Evolutionary conservation across 805 yeast species (phyloP).

Genomic region (Candida takata): DNA sequence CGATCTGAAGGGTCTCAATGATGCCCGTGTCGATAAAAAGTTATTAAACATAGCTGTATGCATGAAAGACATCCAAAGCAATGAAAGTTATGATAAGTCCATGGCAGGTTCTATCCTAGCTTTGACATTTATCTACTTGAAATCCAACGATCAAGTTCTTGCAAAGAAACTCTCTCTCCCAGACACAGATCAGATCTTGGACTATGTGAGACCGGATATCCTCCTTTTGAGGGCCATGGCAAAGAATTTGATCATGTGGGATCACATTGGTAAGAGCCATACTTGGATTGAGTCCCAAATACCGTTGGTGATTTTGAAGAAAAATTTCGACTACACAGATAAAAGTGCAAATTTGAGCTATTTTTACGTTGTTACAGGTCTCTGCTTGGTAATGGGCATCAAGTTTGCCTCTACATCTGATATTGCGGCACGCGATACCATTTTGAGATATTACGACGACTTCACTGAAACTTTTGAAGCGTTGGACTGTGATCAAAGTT

Average conservation of each 20-base stretch:
- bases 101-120: slow-evolving; percentile 74
- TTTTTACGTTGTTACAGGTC: slow-evolving; percentile 66
- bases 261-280: slow-evolving; percentile 10
- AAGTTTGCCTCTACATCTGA: slow-evolving; percentile 68
- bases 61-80: slow-evolving; percentile 56
- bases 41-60: slow-evolving; percentile 52
- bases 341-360: slow-evolving; percentile 42
- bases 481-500: slow-evolving; percentile 25
- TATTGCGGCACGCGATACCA: slow-evolving; percentile 42
- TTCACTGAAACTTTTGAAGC: slow-evolving; percentile 9
- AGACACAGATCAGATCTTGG: slow-evolving; percentile 47
- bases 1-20: slow-evolving; percentile 50
- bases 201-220: slow-evolving; percentile 70
- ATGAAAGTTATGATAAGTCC: slow-evolving; percentile 52
- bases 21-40: slow-evolving; percentile 55
- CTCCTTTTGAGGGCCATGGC: slow-evolving; percentile 57
- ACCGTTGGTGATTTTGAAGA: slow-evolving; percentile 37
- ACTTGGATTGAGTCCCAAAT: slow-evolving; percentile 34
- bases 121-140: slow-evolving; percentile 63
- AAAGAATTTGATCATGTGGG: slow-evolving; percentile 22
- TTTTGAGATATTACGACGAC: slow-evolving; percentile 37
- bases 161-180: slow-evolving; percentile 62
- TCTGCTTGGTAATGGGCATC: slow-evolving; percentile 66
- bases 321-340: slow-evolving; percentile 17
- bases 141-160: slow-evolving; percentile 50